Evolutionary conservation across 2,329 filamentous ascomycete genomes (phyloP), one percentile per base, ranked within the genome.

Genomic region (Arthrobotrys conoides): DNA sequence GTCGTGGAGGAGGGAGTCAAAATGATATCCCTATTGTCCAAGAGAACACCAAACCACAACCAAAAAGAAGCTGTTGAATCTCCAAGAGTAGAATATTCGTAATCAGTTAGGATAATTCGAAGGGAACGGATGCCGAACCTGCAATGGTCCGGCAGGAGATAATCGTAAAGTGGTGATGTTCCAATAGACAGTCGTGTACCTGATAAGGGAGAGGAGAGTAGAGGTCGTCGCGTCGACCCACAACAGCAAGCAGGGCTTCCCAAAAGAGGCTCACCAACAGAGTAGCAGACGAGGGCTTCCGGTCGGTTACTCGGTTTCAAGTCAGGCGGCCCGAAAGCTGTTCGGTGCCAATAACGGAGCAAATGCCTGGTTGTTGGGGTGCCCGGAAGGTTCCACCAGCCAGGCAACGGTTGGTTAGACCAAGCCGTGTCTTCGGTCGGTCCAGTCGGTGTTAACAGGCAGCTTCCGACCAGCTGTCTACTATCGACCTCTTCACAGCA

Each of bases 201-300:
- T 66, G 49, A 46, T 41, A 41, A 57, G 59, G 73, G 61, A 55
- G 59, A 77, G 61, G 48, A 66, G 65, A 66, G 9, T 46, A 46
- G 16, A 38, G 38, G 38, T 71, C 24, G 65, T 66, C 75, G 75
- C 73, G 73, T 77, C 71, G 46, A 57, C 61, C n/a, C 24, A 66
- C 38, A 57, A 41, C 22, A 18, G 57, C 38, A 33, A 55, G 49
- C 20, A 51, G 20, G 22, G 10, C 51, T 27, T 36, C 53, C 53
- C 30, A 61, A 41, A n/a, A 44, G 55, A 41, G 55, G 20, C 18
- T 8, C 57, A 44, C 33, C 30, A 27, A 36, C 33, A 44, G 36
- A 51, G 44, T n/a, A 46, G 18, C 44, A 46, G n/a, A 59, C 16
- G 33, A 44, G 57, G 41, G 57, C 57, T 61, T 20, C 27, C 36